phyloP scores from a whole-genome alignment of 2,329 filamentous ascomycete species.

The Clonostachys solani region DNA sequence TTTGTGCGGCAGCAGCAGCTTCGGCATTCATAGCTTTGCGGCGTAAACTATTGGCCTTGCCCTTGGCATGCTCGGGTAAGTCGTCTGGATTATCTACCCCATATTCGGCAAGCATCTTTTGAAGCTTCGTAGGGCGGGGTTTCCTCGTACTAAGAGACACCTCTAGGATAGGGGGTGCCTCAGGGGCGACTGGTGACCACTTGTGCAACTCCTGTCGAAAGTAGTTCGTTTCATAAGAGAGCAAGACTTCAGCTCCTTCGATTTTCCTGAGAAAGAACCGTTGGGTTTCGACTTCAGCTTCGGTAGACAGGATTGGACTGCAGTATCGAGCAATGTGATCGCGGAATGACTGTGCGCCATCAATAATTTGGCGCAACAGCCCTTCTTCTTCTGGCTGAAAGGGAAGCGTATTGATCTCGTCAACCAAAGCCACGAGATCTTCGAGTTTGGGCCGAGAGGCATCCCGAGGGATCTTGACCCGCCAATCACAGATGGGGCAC shows the following conservation, averaged over 20 bases:
- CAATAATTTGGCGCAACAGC: slow-evolving; percentile 78
- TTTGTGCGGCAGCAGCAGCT: slow-evolving; percentile 30
- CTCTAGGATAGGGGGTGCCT: slow-evolving; percentile 80
- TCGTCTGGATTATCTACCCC: slow-evolving; percentile 90
- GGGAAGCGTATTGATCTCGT: slow-evolving; percentile 74
- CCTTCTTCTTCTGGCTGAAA: slow-evolving; percentile 97
- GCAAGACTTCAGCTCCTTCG: slow-evolving; percentile 89
- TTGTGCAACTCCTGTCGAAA: slow-evolving; percentile 94
- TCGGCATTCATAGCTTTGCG: slow-evolving; percentile 64
- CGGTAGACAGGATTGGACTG: slow-evolving; percentile 74
- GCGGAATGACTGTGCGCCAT: slow-evolving; percentile 79
- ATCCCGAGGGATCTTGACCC: slow-evolving; percentile 93
- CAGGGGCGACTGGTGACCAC: slow-evolving; percentile 85
- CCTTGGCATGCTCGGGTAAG: slow-evolving; percentile 75
- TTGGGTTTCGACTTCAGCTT: slow-evolving; percentile 83
- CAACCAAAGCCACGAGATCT: slow-evolving; percentile 77
- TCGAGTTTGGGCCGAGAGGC: slow-evolving; percentile 93
- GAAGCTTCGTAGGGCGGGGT: slow-evolving; percentile 91
- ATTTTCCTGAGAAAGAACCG: slow-evolving; percentile 96
- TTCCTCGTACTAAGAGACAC: slow-evolving; percentile 90
- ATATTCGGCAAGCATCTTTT: slow-evolving; percentile 86
- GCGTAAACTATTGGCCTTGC: slow-evolving; percentile 70
- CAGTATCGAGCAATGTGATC: slow-evolving; percentile 77
- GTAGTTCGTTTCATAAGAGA: slow-evolving; percentile 94
- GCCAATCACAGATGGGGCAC: slow-evolving; percentile 96